Percentiles rank a stretch among this genome's conserved stretches.
Conservation (phyloP, 169 alveolate genomes). For the Babesia divergens region DNA sequence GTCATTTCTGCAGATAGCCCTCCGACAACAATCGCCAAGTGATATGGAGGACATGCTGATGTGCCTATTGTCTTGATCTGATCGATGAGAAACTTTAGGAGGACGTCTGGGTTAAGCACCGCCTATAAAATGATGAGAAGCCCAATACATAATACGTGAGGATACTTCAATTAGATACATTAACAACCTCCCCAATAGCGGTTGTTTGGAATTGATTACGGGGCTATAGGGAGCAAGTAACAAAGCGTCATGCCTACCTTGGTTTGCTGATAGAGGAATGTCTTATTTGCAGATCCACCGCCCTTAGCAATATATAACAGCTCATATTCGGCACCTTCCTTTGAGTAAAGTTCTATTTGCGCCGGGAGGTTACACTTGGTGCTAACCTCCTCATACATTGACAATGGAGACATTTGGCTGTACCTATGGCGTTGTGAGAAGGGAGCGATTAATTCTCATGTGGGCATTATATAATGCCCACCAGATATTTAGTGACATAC, state of each 20-base stretch:
- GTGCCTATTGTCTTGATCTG: conserved; percentile 81
- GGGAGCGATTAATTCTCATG: background rate
- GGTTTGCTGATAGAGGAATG: conserved; percentile 83
- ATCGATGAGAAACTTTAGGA: conserved; percentile 72
- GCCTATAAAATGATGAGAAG: too few species aligned
- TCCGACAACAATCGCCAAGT: conserved; percentile 84
- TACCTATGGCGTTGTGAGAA: conserved; percentile 28
- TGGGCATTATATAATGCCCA: background rate
- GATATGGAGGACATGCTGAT: conserved; percentile 90
- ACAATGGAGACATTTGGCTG: conserved; percentile 81
- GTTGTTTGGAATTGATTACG: conserved; percentile 59
- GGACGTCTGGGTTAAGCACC: conserved; percentile 69
- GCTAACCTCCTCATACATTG: conserved; percentile 84
- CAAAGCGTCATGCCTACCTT: conserved; percentile 70
- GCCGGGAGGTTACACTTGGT: conserved; percentile 87
- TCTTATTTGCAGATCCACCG: conserved; percentile 88
- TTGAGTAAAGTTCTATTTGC: conserved; percentile 74
- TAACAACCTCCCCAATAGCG: conserved; percentile 78
- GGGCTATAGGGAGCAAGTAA: conserved; percentile 29
- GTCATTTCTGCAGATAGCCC: conserved; percentile 87
- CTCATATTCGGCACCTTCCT: conserved; percentile 70
- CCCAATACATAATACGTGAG: too few species aligned
- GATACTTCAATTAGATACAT: conserved; percentile 81
- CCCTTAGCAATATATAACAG: conserved; percentile 84
- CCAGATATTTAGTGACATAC: background rate